These are phyloP conservation scores for Malus sieversii DNA, from an alignment of 306 rosid species.

Conservation along the genomic window DNA sequence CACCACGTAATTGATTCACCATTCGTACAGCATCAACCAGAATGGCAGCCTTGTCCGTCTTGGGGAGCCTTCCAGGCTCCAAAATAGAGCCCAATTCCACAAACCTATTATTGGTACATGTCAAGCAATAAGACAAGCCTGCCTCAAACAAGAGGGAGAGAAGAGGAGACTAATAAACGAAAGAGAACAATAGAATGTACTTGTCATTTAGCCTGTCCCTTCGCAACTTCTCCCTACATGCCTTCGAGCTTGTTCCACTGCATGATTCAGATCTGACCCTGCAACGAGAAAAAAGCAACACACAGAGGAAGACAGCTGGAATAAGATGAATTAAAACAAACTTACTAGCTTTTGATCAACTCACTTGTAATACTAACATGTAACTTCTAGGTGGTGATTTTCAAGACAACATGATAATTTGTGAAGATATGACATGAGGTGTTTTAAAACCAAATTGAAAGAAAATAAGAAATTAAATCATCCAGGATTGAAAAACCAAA, in stretches of 20 bases:
- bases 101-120: constrained; percentile 48
- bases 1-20: constrained; percentile 80
- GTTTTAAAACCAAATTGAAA: neutral
- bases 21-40: constrained; percentile 72
- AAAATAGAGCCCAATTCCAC: constrained; percentile 76
- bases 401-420: neutral
- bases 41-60: constrained; percentile 90
- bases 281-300: constrained; percentile 20
- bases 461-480: neutral
- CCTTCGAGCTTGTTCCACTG: constrained; percentile 73
- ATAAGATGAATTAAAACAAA: neutral
- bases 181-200: constrained; percentile 24
- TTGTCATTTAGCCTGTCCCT: constrained; percentile 96
- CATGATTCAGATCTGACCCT: constrained; percentile 71
- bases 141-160: neutral
- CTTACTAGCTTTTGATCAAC: neutral
- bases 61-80: constrained; percentile 92
- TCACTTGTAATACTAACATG: neutral
- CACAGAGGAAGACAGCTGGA: neutral
- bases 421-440: neutral
- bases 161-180: neutral
- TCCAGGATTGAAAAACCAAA: neutral
- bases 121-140: constrained; percentile 20
- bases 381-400: neutral
- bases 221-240: constrained; percentile 88